Evolutionary conservation across 106 monocot genomes (phyloP).

Genomic region (Allium fistulosum): DNA sequence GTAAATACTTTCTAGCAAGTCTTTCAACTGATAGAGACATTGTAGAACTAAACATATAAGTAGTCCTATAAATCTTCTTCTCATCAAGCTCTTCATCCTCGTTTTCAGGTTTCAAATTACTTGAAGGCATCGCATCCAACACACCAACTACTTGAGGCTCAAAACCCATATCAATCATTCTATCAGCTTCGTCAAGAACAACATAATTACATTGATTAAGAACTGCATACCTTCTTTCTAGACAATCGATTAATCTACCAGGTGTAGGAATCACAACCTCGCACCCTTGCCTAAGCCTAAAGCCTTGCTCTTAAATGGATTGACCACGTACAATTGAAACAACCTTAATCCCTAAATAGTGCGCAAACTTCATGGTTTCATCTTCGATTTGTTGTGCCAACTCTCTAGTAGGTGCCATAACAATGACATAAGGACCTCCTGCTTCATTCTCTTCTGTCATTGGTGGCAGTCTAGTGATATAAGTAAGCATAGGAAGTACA

Average conservation of each 20-base stretch:
- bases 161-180: constrained; percentile 99
- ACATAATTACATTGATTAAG: constrained; percentile 99
- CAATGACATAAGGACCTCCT: constrained; percentile 92
- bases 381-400: constrained; percentile 98
- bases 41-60: constrained; percentile 99
- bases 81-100: constrained; percentile 94
- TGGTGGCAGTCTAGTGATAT: constrained; percentile 76
- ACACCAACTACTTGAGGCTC: constrained; percentile 99
- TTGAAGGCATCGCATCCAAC: constrained; percentile 98
- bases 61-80: constrained; percentile 92
- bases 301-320: constrained; percentile 97
- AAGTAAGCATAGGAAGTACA: constrained; percentile 90
- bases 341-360: constrained; percentile 89
- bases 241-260: constrained; percentile 78
- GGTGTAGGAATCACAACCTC: constrained; percentile 98
- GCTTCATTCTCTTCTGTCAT: constrained; percentile 90
- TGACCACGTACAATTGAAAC: constrained; percentile 98
- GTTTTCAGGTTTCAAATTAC: constrained; percentile 97
- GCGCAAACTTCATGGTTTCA: constrained; percentile 94
- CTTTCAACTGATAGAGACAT: constrained; percentile 94
- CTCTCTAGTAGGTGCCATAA: constrained; percentile 96
- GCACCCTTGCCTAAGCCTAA: constrained; percentile 87
- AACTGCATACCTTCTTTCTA: constrained; percentile 88
- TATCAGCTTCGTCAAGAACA: constrained; percentile 98
- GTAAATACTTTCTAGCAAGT: constrained; percentile 81